These are phyloP conservation scores for Rubia peregrina DNA, from an alignment of 305 asterid species.

Conservation along the genomic window DNA sequence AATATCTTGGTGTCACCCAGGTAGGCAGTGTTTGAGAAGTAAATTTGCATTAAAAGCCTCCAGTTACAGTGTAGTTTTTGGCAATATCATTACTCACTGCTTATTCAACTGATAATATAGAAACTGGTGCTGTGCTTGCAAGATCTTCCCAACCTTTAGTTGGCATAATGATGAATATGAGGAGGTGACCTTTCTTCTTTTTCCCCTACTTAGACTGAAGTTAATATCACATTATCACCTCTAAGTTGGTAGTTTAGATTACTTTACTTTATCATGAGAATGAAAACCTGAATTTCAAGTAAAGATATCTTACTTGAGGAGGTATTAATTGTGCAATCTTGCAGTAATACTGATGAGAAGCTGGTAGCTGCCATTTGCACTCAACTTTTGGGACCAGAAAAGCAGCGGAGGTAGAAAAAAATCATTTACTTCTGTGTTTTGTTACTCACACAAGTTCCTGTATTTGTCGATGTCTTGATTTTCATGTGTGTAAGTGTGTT, in stretches of 20 bases:
- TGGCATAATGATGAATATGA: slow-evolving; percentile 98
- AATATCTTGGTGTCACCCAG: slow-evolving; percentile 90
- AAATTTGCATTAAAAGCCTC: background rate
- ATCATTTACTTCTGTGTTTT: background rate
- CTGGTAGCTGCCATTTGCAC: slow-evolving; percentile 87
- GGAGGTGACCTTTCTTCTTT: slow-evolving; percentile 52
- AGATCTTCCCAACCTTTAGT: slow-evolving; percentile 96
- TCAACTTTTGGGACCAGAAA: slow-evolving; percentile 62
- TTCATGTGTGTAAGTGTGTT: background rate
- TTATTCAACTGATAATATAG: slow-evolving; percentile 39
- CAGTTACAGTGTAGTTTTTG: slow-evolving; percentile 31
- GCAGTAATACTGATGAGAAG: slow-evolving; percentile 89
- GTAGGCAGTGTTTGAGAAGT: slow-evolving; percentile 28
- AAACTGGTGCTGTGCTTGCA: slow-evolving; percentile 92
- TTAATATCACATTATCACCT: slow-evolving; percentile 14
- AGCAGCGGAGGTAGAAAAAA: slow-evolving; percentile 74
- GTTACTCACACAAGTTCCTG: background rate
- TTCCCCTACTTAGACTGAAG: background rate
- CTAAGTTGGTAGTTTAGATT: background rate
- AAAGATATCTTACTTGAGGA: background rate
- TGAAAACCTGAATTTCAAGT: background rate
- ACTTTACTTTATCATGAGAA: background rate
- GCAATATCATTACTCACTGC: slow-evolving; percentile 22
- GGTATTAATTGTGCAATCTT: slow-evolving; percentile 20
- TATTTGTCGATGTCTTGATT: slow-evolving; percentile 7